A percentile compares a stretch with the other conserved stretches of the same genome.
Conservation (phyloP, 768 basidiomycete species). For the Macrolepiota dolichaula region DNA sequence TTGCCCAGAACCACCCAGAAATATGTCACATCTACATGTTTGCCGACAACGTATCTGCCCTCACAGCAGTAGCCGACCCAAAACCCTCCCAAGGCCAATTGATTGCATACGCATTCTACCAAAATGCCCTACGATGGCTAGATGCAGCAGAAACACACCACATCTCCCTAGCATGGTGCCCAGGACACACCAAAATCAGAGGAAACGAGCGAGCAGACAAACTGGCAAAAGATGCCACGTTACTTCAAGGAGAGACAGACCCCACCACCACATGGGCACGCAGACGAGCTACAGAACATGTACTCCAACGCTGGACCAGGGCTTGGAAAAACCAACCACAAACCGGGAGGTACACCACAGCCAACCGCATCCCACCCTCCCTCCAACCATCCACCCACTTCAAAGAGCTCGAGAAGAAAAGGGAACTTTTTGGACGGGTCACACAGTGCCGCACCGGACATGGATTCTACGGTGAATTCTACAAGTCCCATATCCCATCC, state of each 20-base stretch:
- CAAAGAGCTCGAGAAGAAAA: no score
- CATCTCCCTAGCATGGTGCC: constrained; percentile 19
- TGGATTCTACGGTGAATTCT: constrained; percentile 18
- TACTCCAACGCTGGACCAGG: not conserved
- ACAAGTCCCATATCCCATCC: constrained; percentile 14
- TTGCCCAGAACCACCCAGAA: not conserved
- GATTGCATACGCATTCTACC: constrained; percentile 15
- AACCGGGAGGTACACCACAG: not conserved
- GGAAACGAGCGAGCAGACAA: constrained; percentile 19
- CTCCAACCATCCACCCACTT: no score
- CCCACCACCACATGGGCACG: not conserved
- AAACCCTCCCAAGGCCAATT: constrained; percentile 18
- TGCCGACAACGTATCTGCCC: constrained; percentile 21
- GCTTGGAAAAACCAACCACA: not conserved
- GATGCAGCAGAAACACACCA: not conserved
- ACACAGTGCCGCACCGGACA: constrained; percentile 24
- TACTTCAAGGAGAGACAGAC: not conserved
- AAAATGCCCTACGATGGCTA: constrained; percentile 9
- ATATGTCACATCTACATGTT: constrained; percentile 18
- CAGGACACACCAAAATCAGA: constrained; percentile 14
- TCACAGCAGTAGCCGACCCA: constrained; percentile 17
- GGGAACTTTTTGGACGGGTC: constrained; percentile 18
- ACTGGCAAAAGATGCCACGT: not conserved
- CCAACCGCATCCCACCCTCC: not conserved
- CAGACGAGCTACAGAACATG: not conserved